Percentiles rank a stretch among this genome's conserved stretches.
phyloP scores from a whole-genome alignment of 2,329 filamentous ascomycete genomes.

The Pyrenophora teres region DNA sequence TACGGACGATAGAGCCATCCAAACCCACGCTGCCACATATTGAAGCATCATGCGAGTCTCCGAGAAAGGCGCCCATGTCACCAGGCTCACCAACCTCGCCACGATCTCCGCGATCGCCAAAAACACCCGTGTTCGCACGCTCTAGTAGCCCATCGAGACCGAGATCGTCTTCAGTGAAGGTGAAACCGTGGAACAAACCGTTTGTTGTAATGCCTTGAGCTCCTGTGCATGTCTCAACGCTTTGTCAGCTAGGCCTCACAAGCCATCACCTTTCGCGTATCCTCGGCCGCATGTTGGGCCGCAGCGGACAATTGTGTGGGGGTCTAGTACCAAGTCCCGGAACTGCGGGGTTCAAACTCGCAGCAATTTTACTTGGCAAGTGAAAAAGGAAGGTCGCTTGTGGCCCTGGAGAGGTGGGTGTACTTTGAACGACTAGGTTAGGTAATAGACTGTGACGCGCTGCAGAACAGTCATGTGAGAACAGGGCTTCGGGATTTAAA shows the following conservation, averaged over 20 bases:
- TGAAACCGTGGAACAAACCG: slow-evolving; percentile 40
- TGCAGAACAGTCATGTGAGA: too few species aligned
- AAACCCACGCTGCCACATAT: slow-evolving; percentile 10
- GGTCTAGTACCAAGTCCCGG: not conserved
- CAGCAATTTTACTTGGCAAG: not conserved
- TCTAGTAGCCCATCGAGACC: slow-evolving; percentile 24
- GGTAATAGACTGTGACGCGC: too few species aligned
- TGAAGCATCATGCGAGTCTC: slow-evolving; percentile 22
- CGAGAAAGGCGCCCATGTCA: slow-evolving; percentile 22
- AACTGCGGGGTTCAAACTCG: slow-evolving; percentile 6
- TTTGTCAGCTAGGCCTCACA: slow-evolving; percentile 1
- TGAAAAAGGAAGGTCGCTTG: too few species aligned
- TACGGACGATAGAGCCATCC: slow-evolving; percentile 29
- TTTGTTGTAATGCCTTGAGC: slow-evolving; percentile 38
- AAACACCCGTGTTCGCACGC: slow-evolving; percentile 14
- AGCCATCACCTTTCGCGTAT: slow-evolving; percentile 14
- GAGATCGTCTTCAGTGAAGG: slow-evolving; percentile 16
- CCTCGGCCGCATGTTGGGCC: not conserved
- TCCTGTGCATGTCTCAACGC: not conserved
- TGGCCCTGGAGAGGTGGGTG: too few species aligned
- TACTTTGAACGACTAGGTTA: too few species aligned
- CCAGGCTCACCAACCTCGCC: slow-evolving; percentile 24
- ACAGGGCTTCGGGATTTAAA: too few species aligned
- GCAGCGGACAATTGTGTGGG: slow-evolving; percentile 11
- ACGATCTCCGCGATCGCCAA: slow-evolving; percentile 11